Percentiles rank a stretch among this genome's conserved stretches.
Evolutionary conservation across 2,329 filamentous ascomycete species (phyloP).

Genomic region (Beauveria brongniartii): DNA sequence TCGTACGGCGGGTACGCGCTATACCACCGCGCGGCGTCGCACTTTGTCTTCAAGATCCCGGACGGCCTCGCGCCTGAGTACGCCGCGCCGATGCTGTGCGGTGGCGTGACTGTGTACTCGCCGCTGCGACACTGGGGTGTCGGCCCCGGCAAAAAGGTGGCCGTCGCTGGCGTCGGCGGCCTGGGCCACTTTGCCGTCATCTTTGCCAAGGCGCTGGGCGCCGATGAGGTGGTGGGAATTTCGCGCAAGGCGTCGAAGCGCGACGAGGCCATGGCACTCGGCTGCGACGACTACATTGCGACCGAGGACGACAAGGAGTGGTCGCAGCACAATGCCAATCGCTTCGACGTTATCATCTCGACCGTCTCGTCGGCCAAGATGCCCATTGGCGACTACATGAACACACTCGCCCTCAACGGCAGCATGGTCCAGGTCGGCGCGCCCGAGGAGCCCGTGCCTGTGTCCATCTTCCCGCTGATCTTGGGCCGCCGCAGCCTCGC

Average conservation of each 20-base stretch:
- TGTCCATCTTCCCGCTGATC: conserved; percentile 49
- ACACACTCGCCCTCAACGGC: conserved; percentile 16
- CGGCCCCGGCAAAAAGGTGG: conserved; percentile 59
- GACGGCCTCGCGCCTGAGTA: conserved; percentile 30
- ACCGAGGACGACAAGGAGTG: conserved; percentile 44
- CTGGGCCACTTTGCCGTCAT: conserved; percentile 62
- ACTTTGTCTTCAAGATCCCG: conserved; percentile 45
- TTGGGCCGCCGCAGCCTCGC: conserved; percentile 40
- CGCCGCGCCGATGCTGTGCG: conserved; percentile 61
- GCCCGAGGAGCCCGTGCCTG: conserved; percentile 40
- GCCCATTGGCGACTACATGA: conserved; percentile 49
- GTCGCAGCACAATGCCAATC: conserved; percentile 40
- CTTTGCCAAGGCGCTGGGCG: conserved; percentile 59
- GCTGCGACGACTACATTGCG: conserved; percentile 42
- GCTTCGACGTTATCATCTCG: conserved; percentile 50
- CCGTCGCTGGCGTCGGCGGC: conserved; percentile 59
- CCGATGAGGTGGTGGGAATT: conserved; percentile 53
- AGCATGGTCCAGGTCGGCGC: conserved; percentile 26
- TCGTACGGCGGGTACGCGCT: conserved; percentile 41
- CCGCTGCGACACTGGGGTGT: conserved; percentile 55
- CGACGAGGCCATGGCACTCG: conserved; percentile 47
- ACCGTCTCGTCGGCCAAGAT: conserved; percentile 46
- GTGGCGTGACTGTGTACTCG: conserved; percentile 58
- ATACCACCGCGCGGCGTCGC: conserved; percentile 26
- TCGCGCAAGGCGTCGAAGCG: conserved; percentile 45